Percentiles rank a stretch among this genome's conserved stretches.
Conservation (phyloP, 805 yeast genomes). For the Scheffersomyces spartinae region DNA sequence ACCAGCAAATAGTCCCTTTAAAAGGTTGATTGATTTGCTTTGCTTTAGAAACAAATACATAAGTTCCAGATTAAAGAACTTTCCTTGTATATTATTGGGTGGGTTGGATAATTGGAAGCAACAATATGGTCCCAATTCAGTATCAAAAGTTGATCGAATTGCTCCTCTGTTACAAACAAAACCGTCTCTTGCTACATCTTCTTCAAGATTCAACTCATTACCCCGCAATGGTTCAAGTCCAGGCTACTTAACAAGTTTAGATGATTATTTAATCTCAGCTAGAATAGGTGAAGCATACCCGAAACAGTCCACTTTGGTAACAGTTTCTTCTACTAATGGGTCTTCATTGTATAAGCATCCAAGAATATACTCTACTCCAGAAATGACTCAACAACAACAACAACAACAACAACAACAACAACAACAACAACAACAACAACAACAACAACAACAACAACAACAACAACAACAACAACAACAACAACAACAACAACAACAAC, state of each 20-base stretch:
- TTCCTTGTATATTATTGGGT: constrained; percentile 25
- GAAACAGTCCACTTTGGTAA: not conserved
- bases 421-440: constrained; percentile 2
- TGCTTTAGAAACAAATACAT: constrained; percentile 20
- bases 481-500: constrained; percentile 1
- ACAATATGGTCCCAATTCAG: constrained; percentile 15
- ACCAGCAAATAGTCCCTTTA: constrained; percentile 46
- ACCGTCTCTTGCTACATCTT: too few relatives aligned
- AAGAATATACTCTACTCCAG: not conserved
- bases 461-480: constrained; percentile 1
- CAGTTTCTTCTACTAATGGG: not conserved
- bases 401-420: constrained; percentile 4
- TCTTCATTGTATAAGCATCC: not conserved
- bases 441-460: constrained; percentile 4
- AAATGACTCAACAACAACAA: not conserved
- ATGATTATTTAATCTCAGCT: too few relatives aligned
- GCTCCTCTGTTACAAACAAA: too few relatives aligned
- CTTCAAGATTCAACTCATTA: too few relatives aligned
- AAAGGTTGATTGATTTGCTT: constrained; percentile 28
- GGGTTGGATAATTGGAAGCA: constrained; percentile 25
- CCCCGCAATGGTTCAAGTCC: too few relatives aligned
- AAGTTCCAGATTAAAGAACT: constrained; percentile 18
- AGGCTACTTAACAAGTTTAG: too few relatives aligned
- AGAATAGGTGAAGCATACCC: constrained; percentile 4
- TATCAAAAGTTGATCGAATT: constrained; percentile 9